Base-by-base conservation (phyloP, 2,329 filamentous ascomycete species). In the Beauveria pseudobassiana region DNA sequence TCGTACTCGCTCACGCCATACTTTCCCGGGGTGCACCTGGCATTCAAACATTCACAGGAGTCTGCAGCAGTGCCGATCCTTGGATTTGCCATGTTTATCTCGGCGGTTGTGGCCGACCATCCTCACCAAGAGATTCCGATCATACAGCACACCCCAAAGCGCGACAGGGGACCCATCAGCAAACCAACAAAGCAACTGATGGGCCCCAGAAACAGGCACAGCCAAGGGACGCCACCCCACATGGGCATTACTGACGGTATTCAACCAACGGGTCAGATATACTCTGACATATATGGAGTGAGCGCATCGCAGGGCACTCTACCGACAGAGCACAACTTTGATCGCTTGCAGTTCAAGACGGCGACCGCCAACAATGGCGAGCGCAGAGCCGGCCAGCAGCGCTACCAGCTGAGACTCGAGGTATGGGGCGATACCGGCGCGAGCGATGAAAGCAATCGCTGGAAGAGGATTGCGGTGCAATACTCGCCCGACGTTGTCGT, bases 331-430 rank as follows among this genome's bases (percentile, higher is more conserved):
- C 80, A 85, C 65, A 85, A 81, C 0, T 97, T 96, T 71, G 92
- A 96, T 71, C 87, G 93, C 12, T 95, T 96, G 57, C 92, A 96
- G 69, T 97, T 96, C 82, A 96, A 96, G 73, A 90, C 91, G 66
- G 92, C 93, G 1, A 96, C 92, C 0, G 91, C 91, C 26, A 97
- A 96, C 76, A 97, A 97, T 67, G 92, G 92, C 52, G 96, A 96
- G 73, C 83, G 93, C 67, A 82, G 93, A 62, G 92, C 92, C 1
- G 91, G 92, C 20, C 92, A 97, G 71, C 93, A 96, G 68, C 96
- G 92, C 73, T 96, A 96, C 70, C 90, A 95, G 68, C 80, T 97
- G n/a, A 84, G 96, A 51, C 87, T 96, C 4, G 91, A 96, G 71
- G 83, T 96, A 1, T 91, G 86, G 74, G 90, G 84, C 8, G 87